Conservation (phyloP, 2,329 filamentous ascomycete genomes). For the Plectosphaerella sp. region DNA sequence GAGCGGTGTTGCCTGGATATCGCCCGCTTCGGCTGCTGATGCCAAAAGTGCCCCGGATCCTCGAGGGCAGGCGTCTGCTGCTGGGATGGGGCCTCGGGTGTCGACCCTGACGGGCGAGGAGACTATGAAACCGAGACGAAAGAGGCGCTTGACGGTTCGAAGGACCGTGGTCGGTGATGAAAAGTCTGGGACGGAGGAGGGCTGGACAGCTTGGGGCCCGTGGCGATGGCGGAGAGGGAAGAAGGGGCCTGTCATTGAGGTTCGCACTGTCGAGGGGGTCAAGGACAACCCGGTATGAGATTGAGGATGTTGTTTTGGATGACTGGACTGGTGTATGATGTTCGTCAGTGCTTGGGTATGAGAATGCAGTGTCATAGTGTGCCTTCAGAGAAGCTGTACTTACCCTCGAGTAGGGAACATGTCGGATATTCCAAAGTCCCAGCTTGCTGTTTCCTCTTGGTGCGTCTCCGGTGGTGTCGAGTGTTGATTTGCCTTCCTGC, state of each 20-base stretch:
- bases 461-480: too few relatives aligned
- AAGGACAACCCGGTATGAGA: not conserved
- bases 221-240: conserved; percentile 2
- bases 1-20: not conserved
- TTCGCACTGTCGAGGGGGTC: not conserved
- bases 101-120: conserved; percentile 2
- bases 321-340: not conserved
- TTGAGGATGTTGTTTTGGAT: not conserved
- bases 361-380: too few relatives aligned
- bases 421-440: too few relatives aligned
- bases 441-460: too few relatives aligned
- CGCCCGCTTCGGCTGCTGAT: not conserved
- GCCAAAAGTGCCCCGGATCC: not conserved
- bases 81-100: not conserved
- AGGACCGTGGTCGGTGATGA: not conserved
- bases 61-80: not conserved
- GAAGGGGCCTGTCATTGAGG: not conserved
- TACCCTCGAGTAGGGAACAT: too few relatives aligned
- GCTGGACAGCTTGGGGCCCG: not conserved
- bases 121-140: conserved; percentile 6
- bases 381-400: too few relatives aligned
- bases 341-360: too few relatives aligned
- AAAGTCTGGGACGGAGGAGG: not conserved
- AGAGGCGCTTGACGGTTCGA: conserved; percentile 9
- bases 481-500: too few relatives aligned